Percentiles rank a stretch among this genome's conserved stretches.
Conservation (phyloP, 2,329 filamentous ascomycete species). For the Colletotrichum spaethianum region DNA sequence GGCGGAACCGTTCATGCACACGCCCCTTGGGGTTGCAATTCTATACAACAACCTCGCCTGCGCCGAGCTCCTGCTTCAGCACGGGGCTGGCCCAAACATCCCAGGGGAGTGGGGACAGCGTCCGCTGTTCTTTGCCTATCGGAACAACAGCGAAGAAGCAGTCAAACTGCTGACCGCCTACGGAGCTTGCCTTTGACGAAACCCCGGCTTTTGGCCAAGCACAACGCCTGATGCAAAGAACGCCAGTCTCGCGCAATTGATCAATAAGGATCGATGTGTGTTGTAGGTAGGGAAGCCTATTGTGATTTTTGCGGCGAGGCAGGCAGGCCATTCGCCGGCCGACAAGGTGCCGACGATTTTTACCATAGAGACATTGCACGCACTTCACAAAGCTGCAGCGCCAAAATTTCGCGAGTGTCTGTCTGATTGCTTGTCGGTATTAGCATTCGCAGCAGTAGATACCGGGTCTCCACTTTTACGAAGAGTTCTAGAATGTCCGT, state of each 20-base stretch:
- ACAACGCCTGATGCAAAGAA: neutral
- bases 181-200: slow-evolving; percentile 11
- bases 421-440: neutral
- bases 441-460: neutral
- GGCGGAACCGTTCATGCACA: slow-evolving; percentile 2
- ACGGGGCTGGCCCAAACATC: slow-evolving; percentile 5
- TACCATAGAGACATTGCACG: neutral
- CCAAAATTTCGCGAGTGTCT: neutral
- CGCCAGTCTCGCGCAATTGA: neutral
- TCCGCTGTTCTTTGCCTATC: slow-evolving; percentile 7
- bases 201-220: neutral
- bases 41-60: slow-evolving; percentile 15
- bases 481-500: neutral
- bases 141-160: slow-evolving; percentile 14
- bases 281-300: neutral
- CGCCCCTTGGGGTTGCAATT: neutral
- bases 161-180: slow-evolving; percentile 1
- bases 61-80: slow-evolving; percentile 6
- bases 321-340: neutral
- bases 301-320: neutral
- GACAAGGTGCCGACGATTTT: neutral
- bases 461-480: neutral
- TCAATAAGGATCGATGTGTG: neutral
- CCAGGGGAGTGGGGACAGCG: slow-evolving; percentile 2
- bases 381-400: neutral